Percentiles rank a stretch among this genome's conserved stretches.
phyloP scores from a whole-genome alignment of 1,284 basidiomycete species.

The Malassezia obtusa region DNA sequence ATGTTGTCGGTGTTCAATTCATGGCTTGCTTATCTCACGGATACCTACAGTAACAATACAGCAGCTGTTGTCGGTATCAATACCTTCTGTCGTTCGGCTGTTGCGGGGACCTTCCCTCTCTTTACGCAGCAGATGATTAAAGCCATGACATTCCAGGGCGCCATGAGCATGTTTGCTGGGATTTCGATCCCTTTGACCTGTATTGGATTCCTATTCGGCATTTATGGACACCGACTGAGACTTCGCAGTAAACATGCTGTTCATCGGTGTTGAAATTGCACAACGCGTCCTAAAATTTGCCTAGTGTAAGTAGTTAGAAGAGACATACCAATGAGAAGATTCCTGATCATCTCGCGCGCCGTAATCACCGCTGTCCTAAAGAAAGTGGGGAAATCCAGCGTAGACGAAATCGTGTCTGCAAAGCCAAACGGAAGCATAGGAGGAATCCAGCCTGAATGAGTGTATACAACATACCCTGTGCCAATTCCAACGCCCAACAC shows the following conservation, averaged over 20 bases:
- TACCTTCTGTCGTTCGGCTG: slow-evolving; percentile 13
- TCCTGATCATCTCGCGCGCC: slow-evolving; percentile 49
- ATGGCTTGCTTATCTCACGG: slow-evolving; percentile 20
- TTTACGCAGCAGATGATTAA: slow-evolving; percentile 19
- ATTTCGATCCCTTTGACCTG: slow-evolving; percentile 15
- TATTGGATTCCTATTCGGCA: slow-evolving; percentile 8
- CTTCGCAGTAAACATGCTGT: slow-evolving; percentile 11
- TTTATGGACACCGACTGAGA: slow-evolving; percentile 13
- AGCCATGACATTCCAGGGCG: slow-evolving; percentile 21
- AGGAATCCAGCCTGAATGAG: slow-evolving; percentile 48
- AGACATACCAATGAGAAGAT: slow-evolving; percentile 22
- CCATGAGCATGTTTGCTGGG: slow-evolving; percentile 19
- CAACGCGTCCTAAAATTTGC: slow-evolving; percentile 11
- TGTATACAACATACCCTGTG: slow-evolving; percentile 57
- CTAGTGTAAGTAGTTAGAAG: slow-evolving; percentile 1
- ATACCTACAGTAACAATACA: slow-evolving; percentile 18
- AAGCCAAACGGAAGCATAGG: slow-evolving; percentile 69
- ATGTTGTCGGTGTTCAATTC: slow-evolving; percentile 19
- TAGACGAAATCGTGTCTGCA: slow-evolving; percentile 74
- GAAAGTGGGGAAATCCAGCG: slow-evolving; percentile 74
- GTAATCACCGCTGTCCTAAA: slow-evolving; percentile 71
- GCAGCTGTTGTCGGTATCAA: slow-evolving; percentile 17
- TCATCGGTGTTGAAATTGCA: not conserved
- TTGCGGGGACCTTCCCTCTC: slow-evolving; percentile 21
- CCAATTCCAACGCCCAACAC: slow-evolving; percentile 90